Base-by-base conservation (phyloP, 805 yeast species). In the Lipomyces kockii region DNA sequence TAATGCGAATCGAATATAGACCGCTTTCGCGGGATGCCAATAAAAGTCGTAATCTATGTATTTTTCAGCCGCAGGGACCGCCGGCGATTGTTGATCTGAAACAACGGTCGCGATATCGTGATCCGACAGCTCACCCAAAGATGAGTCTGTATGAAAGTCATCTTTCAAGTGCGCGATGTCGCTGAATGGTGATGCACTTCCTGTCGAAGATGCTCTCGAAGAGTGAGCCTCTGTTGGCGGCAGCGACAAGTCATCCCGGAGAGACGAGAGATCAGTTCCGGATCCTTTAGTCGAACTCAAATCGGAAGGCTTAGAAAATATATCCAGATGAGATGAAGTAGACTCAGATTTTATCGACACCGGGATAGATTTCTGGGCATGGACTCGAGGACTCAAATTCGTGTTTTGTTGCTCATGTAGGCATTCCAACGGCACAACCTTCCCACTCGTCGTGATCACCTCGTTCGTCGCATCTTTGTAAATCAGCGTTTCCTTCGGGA, bases 1-100 rank as follows among this genome's bases (percentile, higher is more conserved):
- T 25, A 52, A 52, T 25, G 34, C 55, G 34, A 25, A 52, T 52
- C 55, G 27, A 29, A 52, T 29, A 52, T n/a, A 52, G 20, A 29
- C 55, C n/a, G 35, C 55, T 25, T 52, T 52, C 12, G 55, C 55
- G 3, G 55, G 55, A 25, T 25, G 34, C 55, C 55, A 52, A 29
- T 52, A 52, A 29, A 52, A 52, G n/a, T 25, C 20, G 55, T 52
- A 52, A 29, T 52, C 55, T 9, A 6, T 52, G 34, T 22, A 52
- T 11, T 22, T 22, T 22, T 29, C 34, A 7, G 34, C n/a, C 11
- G 22, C 34, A 22, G 34, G 34, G 7, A 25, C 55, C 27, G 29
- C 17, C 17, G n/a, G 9, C 27, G 34, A 43, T 7, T 43, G 12
- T 43, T n/a, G 22, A 43, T 43, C 49, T 6, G 49, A 43, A 43